These are phyloP conservation scores for Sarocladium kiliense DNA, from an alignment of 2,329 filamentous ascomycete species.

Conservation along the genomic window DNA sequence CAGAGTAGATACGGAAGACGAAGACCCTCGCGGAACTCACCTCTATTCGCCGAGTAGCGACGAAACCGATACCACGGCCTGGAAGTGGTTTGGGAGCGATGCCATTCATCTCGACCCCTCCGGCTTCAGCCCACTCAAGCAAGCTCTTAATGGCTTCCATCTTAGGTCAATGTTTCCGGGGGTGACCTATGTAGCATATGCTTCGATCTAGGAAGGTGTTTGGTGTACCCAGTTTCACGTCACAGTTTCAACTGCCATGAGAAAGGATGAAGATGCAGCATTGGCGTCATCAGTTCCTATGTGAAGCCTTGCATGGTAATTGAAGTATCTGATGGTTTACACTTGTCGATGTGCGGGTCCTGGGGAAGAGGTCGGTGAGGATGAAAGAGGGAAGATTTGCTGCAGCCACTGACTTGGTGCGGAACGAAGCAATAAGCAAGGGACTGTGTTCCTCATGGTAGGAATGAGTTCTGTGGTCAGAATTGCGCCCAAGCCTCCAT, in stretches of 20 bases:
- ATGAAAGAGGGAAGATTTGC: conserved; percentile 2
- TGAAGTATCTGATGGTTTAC: neutral
- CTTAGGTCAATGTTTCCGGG: too few relatives aligned
- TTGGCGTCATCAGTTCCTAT: neutral
- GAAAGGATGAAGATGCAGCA: neutral
- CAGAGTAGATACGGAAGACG: too few relatives aligned
- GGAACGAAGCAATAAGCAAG: too few relatives aligned
- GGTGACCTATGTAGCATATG: too few relatives aligned
- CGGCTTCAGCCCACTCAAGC: conserved; percentile 59
- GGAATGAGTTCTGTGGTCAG: too few relatives aligned
- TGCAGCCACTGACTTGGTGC: neutral
- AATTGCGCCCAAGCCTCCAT: too few relatives aligned
- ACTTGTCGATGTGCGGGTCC: neutral
- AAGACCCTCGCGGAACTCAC: too few relatives aligned
- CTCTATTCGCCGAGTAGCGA: conserved; percentile 62
- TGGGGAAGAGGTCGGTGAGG: neutral
- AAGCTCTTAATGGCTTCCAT: conserved; percentile 41
- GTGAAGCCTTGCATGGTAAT: neutral
- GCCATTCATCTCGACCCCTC: conserved; percentile 63
- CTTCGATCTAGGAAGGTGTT: neutral
- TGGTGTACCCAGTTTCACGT: too few relatives aligned
- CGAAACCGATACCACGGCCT: conserved; percentile 71
- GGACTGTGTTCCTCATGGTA: too few relatives aligned
- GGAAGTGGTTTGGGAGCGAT: conserved; percentile 63
- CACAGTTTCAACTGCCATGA: too few relatives aligned